These are phyloP conservation scores for Voacanga thouarsii DNA, from an alignment of 257 asterid genomes.

Conservation along the genomic window DNA sequence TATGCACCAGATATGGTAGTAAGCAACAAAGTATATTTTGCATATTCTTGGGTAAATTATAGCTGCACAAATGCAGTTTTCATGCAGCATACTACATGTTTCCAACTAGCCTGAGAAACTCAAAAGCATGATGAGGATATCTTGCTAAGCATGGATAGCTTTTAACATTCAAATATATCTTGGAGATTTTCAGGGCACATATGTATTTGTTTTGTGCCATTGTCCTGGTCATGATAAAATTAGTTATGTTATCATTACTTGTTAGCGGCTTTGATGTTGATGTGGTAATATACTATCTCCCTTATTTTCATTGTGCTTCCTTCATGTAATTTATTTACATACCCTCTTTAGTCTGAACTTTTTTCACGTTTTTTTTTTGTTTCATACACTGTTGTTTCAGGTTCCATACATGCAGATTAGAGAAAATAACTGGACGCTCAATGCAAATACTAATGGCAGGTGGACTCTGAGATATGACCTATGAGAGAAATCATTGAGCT, in stretches of 20 bases:
- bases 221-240: background rate
- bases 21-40: background rate
- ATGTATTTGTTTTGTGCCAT: background rate
- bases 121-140: background rate
- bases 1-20: background rate
- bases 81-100: background rate
- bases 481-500: constrained; percentile 24
- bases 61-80: no score
- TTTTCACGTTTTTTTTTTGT: constrained; percentile 7
- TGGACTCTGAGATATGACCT: constrained; percentile 73
- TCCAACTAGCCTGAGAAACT: background rate
- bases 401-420: constrained; percentile 67
- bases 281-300: background rate
- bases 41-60: background rate
- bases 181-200: background rate
- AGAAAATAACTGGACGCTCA: constrained; percentile 83
- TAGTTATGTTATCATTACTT: background rate
- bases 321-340: background rate
- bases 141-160: background rate
- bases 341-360: background rate
- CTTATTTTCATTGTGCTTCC: background rate
- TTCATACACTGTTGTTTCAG: constrained; percentile 29
- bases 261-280: background rate
- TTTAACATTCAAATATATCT: no score
- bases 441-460: constrained; percentile 49